Conservation (phyloP, 345 rosid genomes). For the Eucalyptus marginata region DNA sequence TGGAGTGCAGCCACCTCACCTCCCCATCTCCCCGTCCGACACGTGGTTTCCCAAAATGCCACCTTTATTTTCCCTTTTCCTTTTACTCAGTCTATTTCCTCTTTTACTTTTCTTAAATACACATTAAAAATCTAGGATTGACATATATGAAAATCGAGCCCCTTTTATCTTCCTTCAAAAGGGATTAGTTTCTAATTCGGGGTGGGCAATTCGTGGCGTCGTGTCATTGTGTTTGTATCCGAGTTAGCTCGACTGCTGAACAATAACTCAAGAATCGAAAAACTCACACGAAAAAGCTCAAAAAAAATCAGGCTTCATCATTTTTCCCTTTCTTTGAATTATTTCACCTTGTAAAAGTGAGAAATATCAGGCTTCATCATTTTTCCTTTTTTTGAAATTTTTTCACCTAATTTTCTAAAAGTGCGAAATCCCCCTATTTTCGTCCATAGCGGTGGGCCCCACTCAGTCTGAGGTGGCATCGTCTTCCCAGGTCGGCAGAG, state of each 20-base stretch:
- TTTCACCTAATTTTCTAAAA: background rate
- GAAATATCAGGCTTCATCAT: background rate
- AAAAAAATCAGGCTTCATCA: background rate
- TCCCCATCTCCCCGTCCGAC: background rate
- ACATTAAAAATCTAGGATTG: background rate
- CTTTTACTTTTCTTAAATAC: background rate
- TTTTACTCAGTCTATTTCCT: background rate
- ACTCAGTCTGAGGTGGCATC: background rate
- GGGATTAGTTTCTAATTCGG: background rate
- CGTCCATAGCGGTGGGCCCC: background rate
- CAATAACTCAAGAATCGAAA: background rate
- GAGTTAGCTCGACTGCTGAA: background rate
- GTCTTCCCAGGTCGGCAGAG: no score
- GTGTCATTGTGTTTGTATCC: background rate
- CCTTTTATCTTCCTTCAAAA: background rate
- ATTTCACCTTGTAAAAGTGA: background rate
- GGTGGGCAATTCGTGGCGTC: fast-evolving
- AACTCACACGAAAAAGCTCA: background rate
- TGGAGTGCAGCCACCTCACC: background rate
- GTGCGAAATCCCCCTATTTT: background rate
- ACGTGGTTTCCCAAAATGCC: background rate
- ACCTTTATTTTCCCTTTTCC: background rate
- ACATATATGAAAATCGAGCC: background rate
- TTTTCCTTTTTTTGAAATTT: background rate
- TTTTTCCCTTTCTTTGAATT: background rate